Evolutionary conservation across 768 basidiomycete genomes (phyloP).

Genomic region (Dictyophora rubrovolvata): DNA sequence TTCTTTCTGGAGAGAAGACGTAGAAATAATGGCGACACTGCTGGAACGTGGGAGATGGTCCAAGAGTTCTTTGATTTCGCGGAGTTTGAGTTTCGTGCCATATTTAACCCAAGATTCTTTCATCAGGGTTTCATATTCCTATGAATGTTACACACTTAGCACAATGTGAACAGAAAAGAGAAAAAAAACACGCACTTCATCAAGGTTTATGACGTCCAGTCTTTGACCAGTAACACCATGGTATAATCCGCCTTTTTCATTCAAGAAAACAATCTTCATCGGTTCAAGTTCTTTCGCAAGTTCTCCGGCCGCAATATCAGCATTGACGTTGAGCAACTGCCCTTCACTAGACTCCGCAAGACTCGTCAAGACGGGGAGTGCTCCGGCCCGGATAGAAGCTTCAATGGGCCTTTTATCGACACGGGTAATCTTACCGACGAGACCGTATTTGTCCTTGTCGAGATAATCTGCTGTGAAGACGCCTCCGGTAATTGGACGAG

Average conservation of each 20-base stretch:
- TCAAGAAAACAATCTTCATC: constrained; percentile 95
- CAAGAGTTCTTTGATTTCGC: constrained; percentile 98
- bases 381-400: constrained; percentile 92
- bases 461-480: constrained; percentile 97
- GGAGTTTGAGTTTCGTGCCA: constrained; percentile 96
- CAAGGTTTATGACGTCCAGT: constrained; percentile 90
- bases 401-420: constrained; percentile 96
- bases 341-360: constrained; percentile 91
- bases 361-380: constrained; percentile 90
- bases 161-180: background rate
- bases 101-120: constrained; percentile 98
- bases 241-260: constrained; percentile 97
- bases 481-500: constrained; percentile 94
- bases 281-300: constrained; percentile 97
- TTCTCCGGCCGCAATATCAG: constrained; percentile 96
- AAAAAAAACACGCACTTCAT: constrained; percentile 53
- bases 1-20: constrained; percentile 83
- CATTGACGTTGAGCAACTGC: constrained; percentile 99
- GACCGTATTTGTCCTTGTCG: constrained; percentile 87
- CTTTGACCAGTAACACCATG: constrained; percentile 97
- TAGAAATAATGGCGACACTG: constrained; percentile 95
- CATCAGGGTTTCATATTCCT: constrained; percentile 96
- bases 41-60: constrained; percentile 97
- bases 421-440: constrained; percentile 90
- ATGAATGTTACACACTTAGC: constrained; percentile 1